phyloP scores from a whole-genome alignment of 495 filamentous ascomycete genomes.

The Tuber magnatum region DNA sequence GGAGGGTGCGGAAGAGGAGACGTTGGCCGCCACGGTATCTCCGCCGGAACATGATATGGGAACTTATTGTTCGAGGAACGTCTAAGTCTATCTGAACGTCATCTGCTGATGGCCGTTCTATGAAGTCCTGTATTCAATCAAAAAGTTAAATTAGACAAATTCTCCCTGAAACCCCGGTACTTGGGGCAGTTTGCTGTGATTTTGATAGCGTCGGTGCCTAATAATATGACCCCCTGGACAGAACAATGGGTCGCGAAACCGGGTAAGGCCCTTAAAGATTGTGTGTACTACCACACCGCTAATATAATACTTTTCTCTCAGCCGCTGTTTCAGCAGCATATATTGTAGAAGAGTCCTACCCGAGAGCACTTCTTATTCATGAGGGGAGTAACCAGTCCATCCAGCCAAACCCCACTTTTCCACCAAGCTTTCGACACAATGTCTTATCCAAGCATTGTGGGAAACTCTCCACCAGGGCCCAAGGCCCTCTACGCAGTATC shows the following conservation, averaged over 20 bases:
- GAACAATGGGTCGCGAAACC: neutral
- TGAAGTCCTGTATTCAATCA: constrained; percentile 57
- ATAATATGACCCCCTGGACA: neutral
- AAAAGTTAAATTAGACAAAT: constrained; percentile 7
- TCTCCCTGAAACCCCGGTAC: neutral
- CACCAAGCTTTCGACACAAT: neutral
- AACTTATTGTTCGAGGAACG: constrained; percentile 88
- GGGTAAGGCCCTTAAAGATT: neutral
- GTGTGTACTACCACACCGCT: neutral
- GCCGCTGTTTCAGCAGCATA: neutral
- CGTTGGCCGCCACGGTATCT: constrained; percentile 88
- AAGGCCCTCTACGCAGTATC: neutral
- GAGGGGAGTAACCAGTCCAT: neutral
- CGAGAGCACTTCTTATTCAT: neutral
- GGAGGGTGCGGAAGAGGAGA: constrained; percentile 84
- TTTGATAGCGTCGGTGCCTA: neutral
- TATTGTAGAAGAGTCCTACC: neutral
- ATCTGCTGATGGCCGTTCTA: constrained; percentile 68
- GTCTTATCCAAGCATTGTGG: neutral
- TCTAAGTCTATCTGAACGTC: constrained; percentile 97
- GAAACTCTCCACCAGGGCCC: neutral
- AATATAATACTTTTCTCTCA: neutral
- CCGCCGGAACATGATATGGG: constrained; percentile 94
- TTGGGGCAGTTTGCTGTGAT: neutral
- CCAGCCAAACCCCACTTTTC: neutral